Evolutionary conservation across 1,139 yeast species (phyloP), one percentile per base, ranked within the genome.

Genomic region (Zygosaccharomyces sapae): DNA sequence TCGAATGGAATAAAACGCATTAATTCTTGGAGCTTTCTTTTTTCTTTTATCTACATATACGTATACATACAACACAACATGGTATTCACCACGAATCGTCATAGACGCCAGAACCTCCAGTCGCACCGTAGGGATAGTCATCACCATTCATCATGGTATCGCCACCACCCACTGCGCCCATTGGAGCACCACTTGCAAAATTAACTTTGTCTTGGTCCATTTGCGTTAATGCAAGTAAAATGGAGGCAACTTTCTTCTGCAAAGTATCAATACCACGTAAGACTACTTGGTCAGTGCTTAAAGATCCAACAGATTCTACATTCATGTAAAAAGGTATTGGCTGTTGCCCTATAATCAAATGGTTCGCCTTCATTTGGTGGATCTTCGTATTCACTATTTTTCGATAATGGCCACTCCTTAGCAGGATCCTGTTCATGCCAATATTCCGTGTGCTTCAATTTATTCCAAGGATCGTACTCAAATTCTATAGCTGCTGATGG

Each of bases 401-500:
- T 80, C 41, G 89, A 80, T 56, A 76, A 79, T 37, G 97, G 97
- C 99, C 99, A 92, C 72, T 92, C 99, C 41, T 76, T 79, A 38
- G 80, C 88, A 30, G 87, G 84, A 64, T 83, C 86, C 53, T 83
- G 94, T 69, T 92, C 98, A 66, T 84, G 88, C 99, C 99, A 92
- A 64, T 79, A 86, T 60, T 89, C 96, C 0, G 98, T 92, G 66
- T 92, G 98, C 62, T 85, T 84, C 58, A 94, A 76, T 70, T 92
- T 92, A 69, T 92, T 92, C 95, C 96, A 92, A 10, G 99, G 99
- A 64, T 92, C 99, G 63, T 92, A 92, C 69, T 92, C 99, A 63
- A 92, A 92, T 20, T 95, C 97, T 48, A 94, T 78, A n/a, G 98
- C 98, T 0, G 97, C 79, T 58, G 95, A 86, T 1, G 98, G 97